A percentile compares a stretch with the other conserved stretches of the same genome.
Evolutionary conservation across 176 grass and related monocot genomes (phyloP).

Genomic region (Thalia dealbata): DNA sequence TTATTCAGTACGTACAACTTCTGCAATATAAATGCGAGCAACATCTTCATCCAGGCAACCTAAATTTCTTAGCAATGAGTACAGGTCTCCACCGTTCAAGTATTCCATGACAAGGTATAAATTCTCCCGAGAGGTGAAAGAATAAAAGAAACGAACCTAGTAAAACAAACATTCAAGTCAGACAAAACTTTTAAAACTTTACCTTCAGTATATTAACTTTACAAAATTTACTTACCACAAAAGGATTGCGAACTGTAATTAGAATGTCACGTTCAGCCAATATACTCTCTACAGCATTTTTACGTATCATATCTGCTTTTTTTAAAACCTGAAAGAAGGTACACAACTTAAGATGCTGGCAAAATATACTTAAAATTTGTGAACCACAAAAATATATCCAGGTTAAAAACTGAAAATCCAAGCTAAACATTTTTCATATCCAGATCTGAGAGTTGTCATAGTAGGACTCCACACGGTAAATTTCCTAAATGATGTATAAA

Average conservation of each 20-base stretch:
- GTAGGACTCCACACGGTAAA: slow-evolving; percentile 8
- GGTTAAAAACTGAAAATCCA: neutral
- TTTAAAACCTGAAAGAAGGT: slow-evolving; percentile 63
- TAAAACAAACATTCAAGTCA: slow-evolving; percentile 29
- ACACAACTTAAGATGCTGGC: neutral
- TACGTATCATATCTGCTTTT: slow-evolving; percentile 99
- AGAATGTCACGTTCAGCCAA: slow-evolving; percentile 96
- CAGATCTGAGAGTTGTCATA: slow-evolving; percentile 9
- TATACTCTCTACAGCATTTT: slow-evolving; percentile 99
- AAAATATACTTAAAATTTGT: slow-evolving; percentile 3
- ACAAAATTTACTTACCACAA: slow-evolving; percentile 64
- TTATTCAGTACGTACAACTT: slow-evolving; percentile 72
- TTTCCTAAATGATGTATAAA: neutral
- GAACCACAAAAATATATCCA: neutral
- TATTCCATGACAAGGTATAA: slow-evolving; percentile 99
- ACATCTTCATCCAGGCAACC: slow-evolving; percentile 96
- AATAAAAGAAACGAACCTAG: slow-evolving; percentile 99
- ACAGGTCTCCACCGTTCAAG: slow-evolving; percentile 92
- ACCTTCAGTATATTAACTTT: slow-evolving; percentile 2
- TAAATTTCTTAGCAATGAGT: slow-evolving; percentile 93
- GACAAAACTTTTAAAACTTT: slow-evolving; percentile 21
- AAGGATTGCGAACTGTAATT: slow-evolving; percentile 95
- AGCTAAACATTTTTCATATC: neutral
- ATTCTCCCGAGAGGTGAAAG: slow-evolving; percentile 95
- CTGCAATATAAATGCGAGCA: slow-evolving; percentile 94